Percentiles rank a stretch among this genome's conserved stretches.
Conservation (phyloP, 345 rosid species). For the Syzygium aromaticum region DNA sequence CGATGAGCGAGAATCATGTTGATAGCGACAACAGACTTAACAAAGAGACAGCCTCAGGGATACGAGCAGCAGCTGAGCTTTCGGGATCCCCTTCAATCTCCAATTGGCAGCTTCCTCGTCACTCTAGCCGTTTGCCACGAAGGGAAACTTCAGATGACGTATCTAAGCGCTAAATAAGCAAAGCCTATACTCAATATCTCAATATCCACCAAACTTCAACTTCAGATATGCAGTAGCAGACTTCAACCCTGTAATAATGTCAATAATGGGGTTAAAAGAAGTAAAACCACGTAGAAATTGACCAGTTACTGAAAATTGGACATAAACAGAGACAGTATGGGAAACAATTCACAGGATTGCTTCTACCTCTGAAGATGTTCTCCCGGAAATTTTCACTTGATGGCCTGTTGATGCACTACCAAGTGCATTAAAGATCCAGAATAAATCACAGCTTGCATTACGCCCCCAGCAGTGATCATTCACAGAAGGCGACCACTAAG, state of each 20-base stretch:
- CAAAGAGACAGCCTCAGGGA: background rate
- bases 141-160: background rate
- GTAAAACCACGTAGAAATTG: background rate
- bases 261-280: background rate
- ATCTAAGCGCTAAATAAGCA: background rate
- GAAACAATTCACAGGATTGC: background rate
- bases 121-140: background rate
- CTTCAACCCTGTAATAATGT: conserved; percentile 26
- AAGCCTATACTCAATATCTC: background rate
- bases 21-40: conserved; percentile 8
- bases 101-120: background rate
- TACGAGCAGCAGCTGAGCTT: background rate
- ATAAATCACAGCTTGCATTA: conserved; percentile 56
- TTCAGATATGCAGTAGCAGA: conserved; percentile 27
- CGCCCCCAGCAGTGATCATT: conserved; percentile 30
- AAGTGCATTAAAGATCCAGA: conserved; percentile 41
- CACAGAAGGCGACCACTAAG: conserved; percentile 43
- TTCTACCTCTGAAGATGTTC: background rate
- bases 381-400: background rate
- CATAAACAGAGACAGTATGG: background rate
- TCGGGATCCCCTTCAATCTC: background rate
- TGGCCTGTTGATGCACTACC: background rate
- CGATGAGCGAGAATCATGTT: conserved; percentile 24
- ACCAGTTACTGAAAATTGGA: background rate
- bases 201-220: conserved; percentile 7